Conservation (phyloP, 108 stramenopile genomes). For the Fistulifera solaris region DNA sequence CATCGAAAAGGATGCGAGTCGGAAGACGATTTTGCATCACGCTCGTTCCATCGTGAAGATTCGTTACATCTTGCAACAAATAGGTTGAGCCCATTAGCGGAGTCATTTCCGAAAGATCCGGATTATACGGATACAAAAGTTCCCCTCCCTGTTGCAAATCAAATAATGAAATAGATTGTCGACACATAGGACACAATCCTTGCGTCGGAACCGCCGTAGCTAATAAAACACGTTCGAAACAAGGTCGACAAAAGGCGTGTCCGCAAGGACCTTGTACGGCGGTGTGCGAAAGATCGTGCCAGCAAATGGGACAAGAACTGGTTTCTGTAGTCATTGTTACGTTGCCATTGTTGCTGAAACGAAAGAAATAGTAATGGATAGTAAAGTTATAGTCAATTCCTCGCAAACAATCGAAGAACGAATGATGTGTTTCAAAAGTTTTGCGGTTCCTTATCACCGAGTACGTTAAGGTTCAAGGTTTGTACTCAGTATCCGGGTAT, state of each 20-base stretch:
- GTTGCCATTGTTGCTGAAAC: no score
- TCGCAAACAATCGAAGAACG: no score
- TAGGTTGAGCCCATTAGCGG: neutral
- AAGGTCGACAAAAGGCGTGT: conserved; percentile 9
- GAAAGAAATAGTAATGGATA: no score
- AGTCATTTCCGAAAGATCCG: conserved; percentile 1
- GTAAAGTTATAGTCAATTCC: no score
- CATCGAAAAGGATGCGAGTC: neutral
- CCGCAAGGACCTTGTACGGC: conserved; percentile 4
- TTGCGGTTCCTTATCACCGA: no score
- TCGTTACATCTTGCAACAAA: neutral
- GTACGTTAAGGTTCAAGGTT: no score
- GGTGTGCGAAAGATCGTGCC: neutral
- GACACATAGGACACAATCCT: conserved; percentile 10
- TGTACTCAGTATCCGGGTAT: no score
- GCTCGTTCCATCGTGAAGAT: neutral
- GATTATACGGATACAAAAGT: no score
- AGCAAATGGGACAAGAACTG: conserved; percentile 6
- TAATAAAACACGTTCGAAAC: conserved; percentile 5
- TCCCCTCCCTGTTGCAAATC: neutral
- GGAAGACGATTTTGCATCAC: neutral
- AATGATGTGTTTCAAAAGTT: no score
- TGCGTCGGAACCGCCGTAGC: neutral
- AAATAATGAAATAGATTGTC: conserved; percentile 4
- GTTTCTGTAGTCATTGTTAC: neutral